phyloP scores from a whole-genome alignment of 768 basidiomycete species.

The Pulveroboletus sp. region DNA sequence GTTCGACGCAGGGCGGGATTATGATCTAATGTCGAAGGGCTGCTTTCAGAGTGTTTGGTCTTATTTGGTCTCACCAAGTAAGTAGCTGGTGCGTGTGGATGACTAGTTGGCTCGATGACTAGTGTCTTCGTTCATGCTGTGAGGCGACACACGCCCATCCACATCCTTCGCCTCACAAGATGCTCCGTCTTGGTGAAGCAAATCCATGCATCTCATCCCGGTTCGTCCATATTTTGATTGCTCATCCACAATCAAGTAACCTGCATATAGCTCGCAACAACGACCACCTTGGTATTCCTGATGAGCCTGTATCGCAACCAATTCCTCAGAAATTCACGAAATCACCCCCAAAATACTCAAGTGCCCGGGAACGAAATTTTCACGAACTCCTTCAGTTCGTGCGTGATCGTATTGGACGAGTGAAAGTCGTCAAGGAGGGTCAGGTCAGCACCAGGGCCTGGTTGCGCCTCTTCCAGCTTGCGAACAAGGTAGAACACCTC shows the following conservation, averaged over 20 bases:
- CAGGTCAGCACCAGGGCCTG: constrained; percentile 46
- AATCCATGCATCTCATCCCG: constrained; percentile 19
- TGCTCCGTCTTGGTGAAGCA: constrained; percentile 5
- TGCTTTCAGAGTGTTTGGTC: constrained; percentile 4
- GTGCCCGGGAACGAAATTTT: constrained; percentile 22
- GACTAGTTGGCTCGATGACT: constrained; percentile 13
- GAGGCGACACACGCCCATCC: constrained; percentile 10
- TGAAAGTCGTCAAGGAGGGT: constrained; percentile 27
- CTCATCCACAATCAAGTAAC: not conserved
- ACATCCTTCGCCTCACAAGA: constrained; percentile 1
- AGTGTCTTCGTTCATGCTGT: constrained; percentile 9
- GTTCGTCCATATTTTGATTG: constrained; percentile 17
- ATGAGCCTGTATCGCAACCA: not conserved
- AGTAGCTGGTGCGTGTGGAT: not conserved
- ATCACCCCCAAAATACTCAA: not conserved
- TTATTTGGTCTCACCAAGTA: constrained; percentile 2
- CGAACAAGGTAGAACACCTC: constrained; percentile 47
- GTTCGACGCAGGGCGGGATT: not conserved
- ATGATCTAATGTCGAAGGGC: no score
- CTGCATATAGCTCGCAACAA: constrained; percentile 13
- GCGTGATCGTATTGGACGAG: constrained; percentile 26
- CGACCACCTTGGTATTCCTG: constrained; percentile 10
- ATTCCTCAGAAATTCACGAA: not conserved
- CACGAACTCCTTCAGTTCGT: constrained; percentile 25
- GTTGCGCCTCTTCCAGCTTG: constrained; percentile 49